These are phyloP conservation scores for Rhododendron williamsianum DNA, from an alignment of 148 eudicot species.

Conservation along the genomic window DNA sequence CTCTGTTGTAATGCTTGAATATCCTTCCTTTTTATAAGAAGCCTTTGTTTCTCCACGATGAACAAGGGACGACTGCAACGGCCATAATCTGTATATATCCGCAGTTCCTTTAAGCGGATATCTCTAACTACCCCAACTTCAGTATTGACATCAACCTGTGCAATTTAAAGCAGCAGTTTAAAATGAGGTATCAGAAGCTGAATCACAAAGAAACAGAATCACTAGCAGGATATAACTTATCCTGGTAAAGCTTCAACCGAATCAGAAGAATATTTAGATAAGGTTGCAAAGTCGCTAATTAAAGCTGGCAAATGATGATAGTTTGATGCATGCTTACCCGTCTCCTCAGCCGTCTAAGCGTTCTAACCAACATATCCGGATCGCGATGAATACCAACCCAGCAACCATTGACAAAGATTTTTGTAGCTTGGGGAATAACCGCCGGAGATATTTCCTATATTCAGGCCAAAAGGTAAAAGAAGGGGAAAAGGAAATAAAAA, in stretches of 20 bases:
- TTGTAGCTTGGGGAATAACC: constrained; percentile 91
- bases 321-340: constrained; percentile 45
- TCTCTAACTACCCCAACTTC: constrained; percentile 98
- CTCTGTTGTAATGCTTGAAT: constrained; percentile 76
- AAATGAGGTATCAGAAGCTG: background rate
- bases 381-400: constrained; percentile 99
- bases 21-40: constrained; percentile 76
- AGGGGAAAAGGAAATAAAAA: background rate
- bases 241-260: background rate
- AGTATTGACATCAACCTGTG: constrained; percentile 87
- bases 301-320: background rate
- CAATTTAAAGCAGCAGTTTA: background rate
- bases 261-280: constrained; percentile 3
- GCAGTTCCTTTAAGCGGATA: constrained; percentile 82
- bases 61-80: constrained; percentile 96
- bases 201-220: background rate
- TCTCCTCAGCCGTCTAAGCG: constrained; percentile 77
- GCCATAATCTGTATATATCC: constrained; percentile 95
- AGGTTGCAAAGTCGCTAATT: background rate
- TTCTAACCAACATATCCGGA: constrained; percentile 88
- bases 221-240: background rate
- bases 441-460: constrained; percentile 83
- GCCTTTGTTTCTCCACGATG: constrained; percentile 91
- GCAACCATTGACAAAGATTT: constrained; percentile 95
- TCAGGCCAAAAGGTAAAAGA: background rate